A percentile compares a stretch with the other conserved stretches of the same genome.
Conservation (phyloP, 176 grass and related monocot species). For the bread wheat (Triticum aestivum) region IWGSC_CS_RefSeq_v2.1 NC_057800.1:632310873-632311372, state of each 20-base stretch:
- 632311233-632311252: conserved; percentile 25
- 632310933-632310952: conserved; percentile 58
- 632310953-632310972: conserved; percentile 93
- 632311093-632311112: conserved; percentile 58
- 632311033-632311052: conserved; percentile 57
- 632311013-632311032: conserved; percentile 38
- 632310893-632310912: conserved; percentile 17
- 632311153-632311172: conserved; percentile 89
- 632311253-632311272: conserved; percentile 4
- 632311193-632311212: conserved; percentile 78
- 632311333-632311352: background rate
- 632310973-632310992: conserved; percentile 81
- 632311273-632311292: background rate
- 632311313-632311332: background rate
- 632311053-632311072: conserved; percentile 56
- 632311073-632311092: conserved; percentile 31
- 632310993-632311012: conserved; percentile 74
- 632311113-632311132: conserved; percentile 53
- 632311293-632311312: background rate
- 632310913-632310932: conserved; percentile 39
- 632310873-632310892: conserved; percentile 20
- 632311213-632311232: conserved; percentile 55
- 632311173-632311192: conserved; percentile 70
- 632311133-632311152: conserved; percentile 79
- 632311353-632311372: background rate